Percentiles rank a stretch among this genome's conserved stretches.
Conservation (phyloP, 805 yeast genomes). For the Wickerhamiella vanderwaltii region DNA sequence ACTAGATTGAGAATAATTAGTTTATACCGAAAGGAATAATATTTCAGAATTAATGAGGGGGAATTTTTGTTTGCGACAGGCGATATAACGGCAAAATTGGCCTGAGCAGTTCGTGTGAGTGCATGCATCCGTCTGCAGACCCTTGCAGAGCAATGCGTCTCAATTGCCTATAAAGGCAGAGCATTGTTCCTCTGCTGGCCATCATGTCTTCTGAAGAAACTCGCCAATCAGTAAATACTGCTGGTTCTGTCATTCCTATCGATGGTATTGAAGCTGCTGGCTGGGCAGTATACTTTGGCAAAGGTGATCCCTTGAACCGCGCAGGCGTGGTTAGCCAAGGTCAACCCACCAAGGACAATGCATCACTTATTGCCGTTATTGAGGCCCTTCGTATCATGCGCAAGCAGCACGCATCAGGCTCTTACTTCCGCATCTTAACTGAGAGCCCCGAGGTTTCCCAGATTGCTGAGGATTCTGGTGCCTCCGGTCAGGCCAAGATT, state of each 20-base stretch:
- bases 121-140: not conserved
- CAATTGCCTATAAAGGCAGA: not conserved
- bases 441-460: slow-evolving; percentile 1
- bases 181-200: not conserved
- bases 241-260: slow-evolving; percentile 5
- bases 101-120: no score
- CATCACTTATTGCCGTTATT: slow-evolving; percentile 4
- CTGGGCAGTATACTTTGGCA: slow-evolving; percentile 9
- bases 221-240: slow-evolving; percentile 6
- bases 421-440: slow-evolving; percentile 9
- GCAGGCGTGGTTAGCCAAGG: slow-evolving; percentile 6
- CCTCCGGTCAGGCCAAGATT: slow-evolving; percentile 2
- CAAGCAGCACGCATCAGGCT: slow-evolving; percentile 1
- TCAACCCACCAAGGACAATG: slow-evolving; percentile 3
- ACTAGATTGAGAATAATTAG: no score
- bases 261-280: slow-evolving; percentile 6
- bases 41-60: no score
- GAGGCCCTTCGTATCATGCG: slow-evolving; percentile 8
- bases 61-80: no score
- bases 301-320: slow-evolving; percentile 8
- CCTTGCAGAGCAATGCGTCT: slow-evolving; percentile 3
- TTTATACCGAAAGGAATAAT: no score
- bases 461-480: not conserved
- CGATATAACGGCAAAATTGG: no score
- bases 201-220: slow-evolving; percentile 2